phyloP scores from a whole-genome alignment of 208 protist genomes.

The Trichomonas tenax region DNA sequence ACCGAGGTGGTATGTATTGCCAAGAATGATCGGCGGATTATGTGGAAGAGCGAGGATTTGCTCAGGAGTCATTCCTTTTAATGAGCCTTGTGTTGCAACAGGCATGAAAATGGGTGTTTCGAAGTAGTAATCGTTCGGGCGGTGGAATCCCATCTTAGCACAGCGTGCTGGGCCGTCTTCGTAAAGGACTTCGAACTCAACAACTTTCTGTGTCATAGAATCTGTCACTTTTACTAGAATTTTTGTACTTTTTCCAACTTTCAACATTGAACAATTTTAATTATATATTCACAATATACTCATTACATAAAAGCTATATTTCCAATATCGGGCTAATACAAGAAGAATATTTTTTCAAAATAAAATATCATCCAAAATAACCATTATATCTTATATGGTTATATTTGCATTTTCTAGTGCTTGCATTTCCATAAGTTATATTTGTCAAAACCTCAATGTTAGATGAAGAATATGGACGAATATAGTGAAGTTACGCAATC shows the following conservation, averaged over 20 bases:
- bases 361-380: no score
- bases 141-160: not conserved
- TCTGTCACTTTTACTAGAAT: not conserved
- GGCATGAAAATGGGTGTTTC: constrained; percentile 35
- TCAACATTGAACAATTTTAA: no score
- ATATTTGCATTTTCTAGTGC: no score
- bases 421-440: no score
- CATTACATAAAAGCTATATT: no score
- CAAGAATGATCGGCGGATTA: constrained; percentile 70
- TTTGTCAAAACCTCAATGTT: no score
- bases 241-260: not conserved
- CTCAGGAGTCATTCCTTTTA: constrained; percentile 27
- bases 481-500: no score
- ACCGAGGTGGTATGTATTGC: constrained; percentile 94
- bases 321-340: no score
- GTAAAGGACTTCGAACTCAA: not conserved
- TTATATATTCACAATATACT: no score
- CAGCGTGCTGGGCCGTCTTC: not conserved
- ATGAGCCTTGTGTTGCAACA: constrained; percentile 29
- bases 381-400: no score
- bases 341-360: no score
- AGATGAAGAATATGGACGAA: no score
- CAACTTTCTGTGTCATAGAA: not conserved
- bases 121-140: not conserved
- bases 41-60: constrained; percentile 70